Base-by-base conservation (phyloP, 2,329 filamentous ascomycete species). In the Fusarium proliferatum region DNA sequence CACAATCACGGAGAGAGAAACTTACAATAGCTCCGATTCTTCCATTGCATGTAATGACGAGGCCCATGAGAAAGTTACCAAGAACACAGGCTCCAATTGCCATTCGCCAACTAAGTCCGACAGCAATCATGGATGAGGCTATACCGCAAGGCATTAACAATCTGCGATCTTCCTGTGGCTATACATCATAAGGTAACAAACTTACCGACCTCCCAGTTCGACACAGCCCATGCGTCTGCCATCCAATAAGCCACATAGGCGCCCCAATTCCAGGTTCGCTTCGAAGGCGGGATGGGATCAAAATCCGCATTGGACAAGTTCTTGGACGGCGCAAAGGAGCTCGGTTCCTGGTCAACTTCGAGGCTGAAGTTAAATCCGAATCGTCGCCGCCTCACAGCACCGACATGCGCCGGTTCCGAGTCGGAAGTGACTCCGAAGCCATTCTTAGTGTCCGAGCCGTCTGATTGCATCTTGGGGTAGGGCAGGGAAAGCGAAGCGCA, bases 151-250 rank as follows among this genome's bases (percentile, higher is more conserved):
- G n/a, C 12, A 26, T 62, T 33, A 62, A 7, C 51, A 23, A 46
- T 46, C 12, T 23, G 3, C 13, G 19, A 13, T 55, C 38, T 55
- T 28, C 19, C 6, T n/a, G 38, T 19, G 3, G 4, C 12, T n/a
- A 21, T n/a, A 26, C 9, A 30, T 1, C 9, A 30, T 1, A 19
- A 28, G 17, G 13, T 13, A 36, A 30, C n/a, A 57, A 58, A 7
- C 60, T 62, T 62, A 62, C 60, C 60, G 15, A 62, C 60, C 58
- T 62, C 60, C 60, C 60, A 62, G 51, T 62, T 62, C 26, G 60
- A 62, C 26, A 62, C 60, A 41, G 60, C 60, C 60, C 60, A 62
- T 11, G 60, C 60, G 48, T 62, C 60, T n/a, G 60, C 60, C 60
- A 62, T 62, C 60, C 60, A 62, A 58, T 62, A 62, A 1, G 60